Conservation (phyloP, 495 filamentous ascomycete genomes). For the Podospora sp. region DNA sequence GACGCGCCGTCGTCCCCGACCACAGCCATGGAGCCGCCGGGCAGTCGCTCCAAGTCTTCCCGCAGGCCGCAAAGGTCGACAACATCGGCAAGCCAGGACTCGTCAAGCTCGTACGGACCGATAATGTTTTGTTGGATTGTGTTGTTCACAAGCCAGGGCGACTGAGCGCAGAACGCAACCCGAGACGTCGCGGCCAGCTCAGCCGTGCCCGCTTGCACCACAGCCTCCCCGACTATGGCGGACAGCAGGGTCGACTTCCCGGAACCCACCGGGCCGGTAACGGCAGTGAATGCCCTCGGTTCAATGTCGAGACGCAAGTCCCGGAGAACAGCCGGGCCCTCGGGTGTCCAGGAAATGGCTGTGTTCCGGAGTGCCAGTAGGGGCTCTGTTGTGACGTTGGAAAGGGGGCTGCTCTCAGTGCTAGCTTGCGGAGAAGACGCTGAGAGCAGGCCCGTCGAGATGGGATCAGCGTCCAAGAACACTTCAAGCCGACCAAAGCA, state of each 20-base stretch:
- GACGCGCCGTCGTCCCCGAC: slow-evolving; percentile 65
- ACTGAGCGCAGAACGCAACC: slow-evolving; percentile 37
- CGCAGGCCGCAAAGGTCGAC: slow-evolving; percentile 59
- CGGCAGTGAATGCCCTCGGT: slow-evolving; percentile 15
- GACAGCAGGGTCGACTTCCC: slow-evolving; percentile 42
- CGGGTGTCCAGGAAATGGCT: neutral
- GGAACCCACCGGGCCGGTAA: slow-evolving; percentile 40
- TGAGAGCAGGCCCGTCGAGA: neutral
- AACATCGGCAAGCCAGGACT: slow-evolving; percentile 61
- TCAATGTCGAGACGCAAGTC: slow-evolving; percentile 6
- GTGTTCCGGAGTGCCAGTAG: neutral
- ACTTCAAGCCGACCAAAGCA: slow-evolving; percentile 62
- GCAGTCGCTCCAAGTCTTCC: slow-evolving; percentile 56
- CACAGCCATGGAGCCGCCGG: slow-evolving; percentile 46
- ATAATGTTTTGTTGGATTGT: slow-evolving; percentile 38
- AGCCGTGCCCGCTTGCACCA: neutral
- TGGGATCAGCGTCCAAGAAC: no score
- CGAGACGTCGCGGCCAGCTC: neutral
- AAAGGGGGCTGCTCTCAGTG: neutral
- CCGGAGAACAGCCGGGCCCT: neutral
- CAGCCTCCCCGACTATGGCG: slow-evolving; percentile 36
- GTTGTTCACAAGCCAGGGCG: slow-evolving; percentile 41
- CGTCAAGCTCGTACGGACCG: slow-evolving; percentile 52
- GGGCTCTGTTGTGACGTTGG: neutral
- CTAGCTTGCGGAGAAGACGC: neutral